These are phyloP conservation scores for Colletotrichum euphorbiae DNA, from an alignment of 2,329 filamentous ascomycete species.

Conservation along the genomic window DNA sequence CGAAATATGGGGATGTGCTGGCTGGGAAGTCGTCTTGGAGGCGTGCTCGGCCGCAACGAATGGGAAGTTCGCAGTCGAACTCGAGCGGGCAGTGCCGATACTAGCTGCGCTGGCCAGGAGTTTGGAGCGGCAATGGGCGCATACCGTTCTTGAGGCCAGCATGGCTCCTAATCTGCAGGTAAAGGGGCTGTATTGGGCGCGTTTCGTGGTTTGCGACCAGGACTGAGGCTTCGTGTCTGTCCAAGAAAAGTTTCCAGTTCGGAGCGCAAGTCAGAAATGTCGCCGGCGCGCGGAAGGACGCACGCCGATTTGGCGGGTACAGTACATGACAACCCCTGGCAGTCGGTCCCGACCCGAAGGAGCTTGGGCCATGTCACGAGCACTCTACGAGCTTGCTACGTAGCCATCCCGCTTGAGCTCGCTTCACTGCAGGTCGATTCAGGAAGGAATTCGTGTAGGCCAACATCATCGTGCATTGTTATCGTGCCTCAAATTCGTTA, in stretches of 20 bases:
- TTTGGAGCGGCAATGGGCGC: conserved; percentile 48
- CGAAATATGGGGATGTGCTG: background rate
- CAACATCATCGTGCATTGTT: no score
- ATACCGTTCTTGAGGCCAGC: conserved; percentile 50
- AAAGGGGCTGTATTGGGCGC: background rate
- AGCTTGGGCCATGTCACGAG: conserved; percentile 23
- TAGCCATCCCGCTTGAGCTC: no score
- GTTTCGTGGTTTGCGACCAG: conserved; percentile 6
- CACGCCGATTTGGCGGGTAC: conserved; percentile 24
- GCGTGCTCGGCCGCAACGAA: conserved; percentile 16
- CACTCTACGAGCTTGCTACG: no score
- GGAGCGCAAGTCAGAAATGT: conserved; percentile 5
- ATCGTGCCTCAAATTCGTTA: background rate
- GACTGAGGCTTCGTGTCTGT: background rate
- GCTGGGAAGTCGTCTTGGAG: conserved; percentile 8
- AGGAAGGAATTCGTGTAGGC: no score
- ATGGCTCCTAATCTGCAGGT: conserved; percentile 42
- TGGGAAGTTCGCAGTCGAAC: conserved; percentile 33
- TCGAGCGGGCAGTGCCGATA: conserved; percentile 14
- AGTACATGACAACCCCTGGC: conserved; percentile 20
- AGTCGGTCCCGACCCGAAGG: background rate
- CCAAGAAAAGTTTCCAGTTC: conserved; percentile 10
- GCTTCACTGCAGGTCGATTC: no score
- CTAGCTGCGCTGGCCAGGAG: conserved; percentile 26
- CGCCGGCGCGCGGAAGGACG: conserved; percentile 6